Evolutionary conservation across 2,329 filamentous ascomycete genomes (phyloP).

Genomic region (Sporothrix euskadiensis): DNA sequence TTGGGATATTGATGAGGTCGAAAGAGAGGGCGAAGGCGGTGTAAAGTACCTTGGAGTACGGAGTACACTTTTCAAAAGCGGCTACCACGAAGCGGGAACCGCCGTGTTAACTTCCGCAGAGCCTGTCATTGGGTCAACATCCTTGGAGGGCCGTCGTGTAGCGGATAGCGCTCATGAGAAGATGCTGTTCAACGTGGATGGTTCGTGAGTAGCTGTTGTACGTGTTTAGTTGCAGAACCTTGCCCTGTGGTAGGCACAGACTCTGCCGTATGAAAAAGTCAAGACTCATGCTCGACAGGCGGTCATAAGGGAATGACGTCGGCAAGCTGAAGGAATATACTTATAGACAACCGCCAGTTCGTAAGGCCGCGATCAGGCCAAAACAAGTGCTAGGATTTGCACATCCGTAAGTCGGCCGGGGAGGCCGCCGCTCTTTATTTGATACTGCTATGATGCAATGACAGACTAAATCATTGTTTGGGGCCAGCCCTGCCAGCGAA

Average conservation of each 20-base stretch:
- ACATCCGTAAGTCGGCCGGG: not conserved
- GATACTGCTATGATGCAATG: not conserved
- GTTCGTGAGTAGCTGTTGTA: not conserved
- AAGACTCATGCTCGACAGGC: not conserved
- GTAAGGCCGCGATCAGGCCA: slow-evolving; percentile 26
- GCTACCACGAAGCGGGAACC: slow-evolving; percentile 9
- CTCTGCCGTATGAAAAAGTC: not conserved
- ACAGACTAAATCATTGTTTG: not conserved
- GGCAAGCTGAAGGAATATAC: not conserved
- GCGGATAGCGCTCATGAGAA: not conserved
- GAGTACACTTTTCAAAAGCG: not conserved
- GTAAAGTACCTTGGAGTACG: not conserved
- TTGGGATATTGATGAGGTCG: not conserved
- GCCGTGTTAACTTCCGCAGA: not conserved
- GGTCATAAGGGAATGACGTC: not conserved
- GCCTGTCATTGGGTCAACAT: not conserved
- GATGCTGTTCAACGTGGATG: not conserved
- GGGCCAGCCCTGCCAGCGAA: slow-evolving; percentile 24
- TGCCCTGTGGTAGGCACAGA: not conserved
- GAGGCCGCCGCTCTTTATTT: not conserved
- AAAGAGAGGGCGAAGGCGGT: not conserved
- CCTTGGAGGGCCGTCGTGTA: not conserved
- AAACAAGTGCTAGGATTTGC: not conserved
- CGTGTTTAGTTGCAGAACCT: not conserved
- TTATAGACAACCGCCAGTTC: not conserved